phyloP scores from a whole-genome alignment of 371 early-diverging fungal species.

The Mucor racemosus region DNA sequence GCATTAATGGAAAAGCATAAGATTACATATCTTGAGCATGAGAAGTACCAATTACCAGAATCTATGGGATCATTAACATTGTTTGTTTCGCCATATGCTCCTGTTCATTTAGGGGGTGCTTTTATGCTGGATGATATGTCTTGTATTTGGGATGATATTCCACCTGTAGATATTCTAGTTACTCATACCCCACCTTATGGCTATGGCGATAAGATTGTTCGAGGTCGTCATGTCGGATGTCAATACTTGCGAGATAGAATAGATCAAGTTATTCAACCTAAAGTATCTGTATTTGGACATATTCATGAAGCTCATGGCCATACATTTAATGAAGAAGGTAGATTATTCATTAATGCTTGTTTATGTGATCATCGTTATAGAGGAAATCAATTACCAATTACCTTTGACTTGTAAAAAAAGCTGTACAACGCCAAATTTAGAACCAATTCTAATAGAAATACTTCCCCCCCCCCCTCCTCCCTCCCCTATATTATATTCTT shows the following conservation, averaged over 20 bases:
- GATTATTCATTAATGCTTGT: constrained; percentile 57
- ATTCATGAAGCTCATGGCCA: constrained; percentile 60
- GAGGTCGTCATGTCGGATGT: constrained; percentile 49
- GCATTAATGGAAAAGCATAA: constrained; percentile 30
- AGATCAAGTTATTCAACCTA: constrained; percentile 40
- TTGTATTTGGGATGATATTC: constrained; percentile 53
- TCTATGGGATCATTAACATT: constrained; percentile 38
- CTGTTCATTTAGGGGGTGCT: constrained; percentile 56
- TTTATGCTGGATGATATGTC: constrained; percentile 51
- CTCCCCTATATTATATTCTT: not conserved
- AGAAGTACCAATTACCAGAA: constrained; percentile 39
- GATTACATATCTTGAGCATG: constrained; percentile 56
- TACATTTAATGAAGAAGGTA: constrained; percentile 34
- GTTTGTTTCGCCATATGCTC: constrained; percentile 62
- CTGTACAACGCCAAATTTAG: constrained; percentile 1
- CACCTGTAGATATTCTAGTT: constrained; percentile 52
- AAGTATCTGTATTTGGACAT: constrained; percentile 59
- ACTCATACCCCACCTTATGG: constrained; percentile 60
- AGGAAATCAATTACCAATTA: constrained; percentile 47
- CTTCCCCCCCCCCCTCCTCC: not conserved
- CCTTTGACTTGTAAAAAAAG: constrained; percentile 40
- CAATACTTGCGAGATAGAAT: constrained; percentile 41
- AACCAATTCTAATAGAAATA: not conserved
- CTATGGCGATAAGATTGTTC: constrained; percentile 38
- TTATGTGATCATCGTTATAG: constrained; percentile 45